Conservation (phyloP, 2,329 filamentous ascomycete genomes). For the Xylaria sp. region DNA sequence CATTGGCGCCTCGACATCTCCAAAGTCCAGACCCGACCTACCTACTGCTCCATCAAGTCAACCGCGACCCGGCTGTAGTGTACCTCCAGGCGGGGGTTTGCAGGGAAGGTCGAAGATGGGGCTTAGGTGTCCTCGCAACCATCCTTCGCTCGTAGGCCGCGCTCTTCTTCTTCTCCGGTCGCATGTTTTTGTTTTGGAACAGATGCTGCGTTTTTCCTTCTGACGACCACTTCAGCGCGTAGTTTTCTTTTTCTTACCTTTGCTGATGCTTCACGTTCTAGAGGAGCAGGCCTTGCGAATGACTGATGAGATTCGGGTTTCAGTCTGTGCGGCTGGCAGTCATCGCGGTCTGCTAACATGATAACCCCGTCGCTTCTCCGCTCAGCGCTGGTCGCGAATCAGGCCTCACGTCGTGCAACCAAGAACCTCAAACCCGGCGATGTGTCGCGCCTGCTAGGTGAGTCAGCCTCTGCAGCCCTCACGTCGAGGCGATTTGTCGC, state of each 20-base stretch:
- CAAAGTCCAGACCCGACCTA: too few relatives aligned
- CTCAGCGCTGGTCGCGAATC: conserved; percentile 35
- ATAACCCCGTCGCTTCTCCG: conserved; percentile 34
- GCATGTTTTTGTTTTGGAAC: conserved; percentile 8
- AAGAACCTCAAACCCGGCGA: conserved; percentile 30
- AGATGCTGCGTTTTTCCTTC: conserved; percentile 9
- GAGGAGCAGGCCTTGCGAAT: conserved; percentile 25
- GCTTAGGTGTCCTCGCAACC: conserved; percentile 11
- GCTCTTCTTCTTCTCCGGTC: conserved; percentile 18
- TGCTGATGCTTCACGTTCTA: conserved; percentile 10
- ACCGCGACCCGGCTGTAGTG: neutral
- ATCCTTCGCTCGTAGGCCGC: conserved; percentile 14
- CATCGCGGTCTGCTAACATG: conserved; percentile 29
- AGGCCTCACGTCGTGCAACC: conserved; percentile 32
- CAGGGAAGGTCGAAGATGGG: conserved; percentile 11
- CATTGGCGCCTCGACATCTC: conserved; percentile 20
- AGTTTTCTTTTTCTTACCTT: neutral
- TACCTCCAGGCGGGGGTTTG: conserved; percentile 13
- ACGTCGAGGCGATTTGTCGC: conserved; percentile 9
- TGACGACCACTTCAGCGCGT: conserved; percentile 3
- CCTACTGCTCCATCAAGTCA: too few relatives aligned
- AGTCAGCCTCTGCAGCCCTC: conserved; percentile 15
- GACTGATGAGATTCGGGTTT: conserved; percentile 25
- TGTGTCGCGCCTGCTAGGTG: conserved; percentile 36
- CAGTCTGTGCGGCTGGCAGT: conserved; percentile 30